Evolutionary conservation across 768 basidiomycete species (phyloP).

Genomic region (Cystobasidium tubakii): DNA sequence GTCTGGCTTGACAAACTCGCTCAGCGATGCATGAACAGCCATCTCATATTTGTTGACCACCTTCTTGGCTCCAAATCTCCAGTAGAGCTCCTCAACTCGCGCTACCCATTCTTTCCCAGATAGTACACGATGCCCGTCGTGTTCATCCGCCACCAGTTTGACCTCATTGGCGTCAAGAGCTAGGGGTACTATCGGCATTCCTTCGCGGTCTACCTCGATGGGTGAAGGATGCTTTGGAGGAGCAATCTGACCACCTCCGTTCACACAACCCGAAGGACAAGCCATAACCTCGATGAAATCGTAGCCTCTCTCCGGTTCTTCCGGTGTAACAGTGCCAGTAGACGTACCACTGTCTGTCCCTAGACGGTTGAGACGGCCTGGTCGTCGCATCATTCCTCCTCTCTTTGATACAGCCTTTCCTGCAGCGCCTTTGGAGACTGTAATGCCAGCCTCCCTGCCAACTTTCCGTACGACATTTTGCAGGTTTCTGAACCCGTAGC

Average conservation of each 20-base stretch:
- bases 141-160: slow-evolving; percentile 36
- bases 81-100: slow-evolving; percentile 44
- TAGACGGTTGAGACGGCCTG: background rate
- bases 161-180: slow-evolving; percentile 36
- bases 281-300: slow-evolving; percentile 99
- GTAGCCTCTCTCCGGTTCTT: slow-evolving; percentile 53
- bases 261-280: slow-evolving; percentile 93
- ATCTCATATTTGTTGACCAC: background rate
- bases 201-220: slow-evolving; percentile 41
- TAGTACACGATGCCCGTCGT: slow-evolving; percentile 37
- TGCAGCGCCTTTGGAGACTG: slow-evolving; percentile 66
- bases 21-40: slow-evolving; percentile 15
- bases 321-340: slow-evolving; percentile 28
- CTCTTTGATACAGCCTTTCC: slow-evolving; percentile 51
- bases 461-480: slow-evolving; percentile 94
- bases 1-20: background rate
- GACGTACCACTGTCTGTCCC: background rate
- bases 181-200: slow-evolving; percentile 42
- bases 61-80: slow-evolving; percentile 29
- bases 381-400: slow-evolving; percentile 34
- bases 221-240: slow-evolving; percentile 42
- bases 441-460: slow-evolving; percentile 72
- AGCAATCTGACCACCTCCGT: slow-evolving; percentile 82
- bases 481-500: slow-evolving; percentile 94
- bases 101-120: slow-evolving; percentile 45